Evolutionary conservation across 2,329 filamentous ascomycete species (phyloP).

Genomic region (Daldinia eschscholtzii): DNA sequence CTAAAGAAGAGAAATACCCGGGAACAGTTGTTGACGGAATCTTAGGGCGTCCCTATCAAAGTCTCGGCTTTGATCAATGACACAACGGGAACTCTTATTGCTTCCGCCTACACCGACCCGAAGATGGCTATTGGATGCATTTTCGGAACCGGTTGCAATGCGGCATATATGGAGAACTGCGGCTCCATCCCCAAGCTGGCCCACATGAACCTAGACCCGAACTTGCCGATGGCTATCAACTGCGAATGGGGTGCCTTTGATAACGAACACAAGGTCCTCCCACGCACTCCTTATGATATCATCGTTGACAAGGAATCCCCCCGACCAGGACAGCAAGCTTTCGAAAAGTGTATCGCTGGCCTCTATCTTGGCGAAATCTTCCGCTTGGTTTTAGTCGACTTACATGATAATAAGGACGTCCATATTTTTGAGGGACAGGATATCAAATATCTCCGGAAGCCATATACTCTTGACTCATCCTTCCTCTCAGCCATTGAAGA

Average conservation of each 20-base stretch:
- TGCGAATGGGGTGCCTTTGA: slow-evolving; percentile 98
- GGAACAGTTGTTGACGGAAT: slow-evolving; percentile 37
- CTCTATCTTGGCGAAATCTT: slow-evolving; percentile 96
- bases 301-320: slow-evolving; percentile 92
- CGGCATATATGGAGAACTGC: slow-evolving; percentile 95
- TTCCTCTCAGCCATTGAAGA: slow-evolving; percentile 95
- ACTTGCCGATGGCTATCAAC: slow-evolving; percentile 93
- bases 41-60: slow-evolving; percentile 87
- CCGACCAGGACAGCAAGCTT: slow-evolving; percentile 91
- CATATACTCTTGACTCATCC: slow-evolving; percentile 91
- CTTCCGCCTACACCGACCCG: slow-evolving; percentile 94
- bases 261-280: slow-evolving; percentile 90
- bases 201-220: slow-evolving; percentile 86
- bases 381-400: slow-evolving; percentile 85
- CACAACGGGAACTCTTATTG: slow-evolving; percentile 96
- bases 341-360: slow-evolving; percentile 98
- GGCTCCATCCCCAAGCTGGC: slow-evolving; percentile 94
- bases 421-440: slow-evolving; percentile 89
- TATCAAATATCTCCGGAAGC: slow-evolving; percentile 81
- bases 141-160: slow-evolving; percentile 98
- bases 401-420: slow-evolving; percentile 81
- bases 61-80: slow-evolving; percentile 96
- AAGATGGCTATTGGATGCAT: slow-evolving; percentile 97
- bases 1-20: not conserved
- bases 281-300: slow-evolving; percentile 85